phyloP scores from a whole-genome alignment of 441 rosid genomes.

The Gossypium davidsonii region DNA sequence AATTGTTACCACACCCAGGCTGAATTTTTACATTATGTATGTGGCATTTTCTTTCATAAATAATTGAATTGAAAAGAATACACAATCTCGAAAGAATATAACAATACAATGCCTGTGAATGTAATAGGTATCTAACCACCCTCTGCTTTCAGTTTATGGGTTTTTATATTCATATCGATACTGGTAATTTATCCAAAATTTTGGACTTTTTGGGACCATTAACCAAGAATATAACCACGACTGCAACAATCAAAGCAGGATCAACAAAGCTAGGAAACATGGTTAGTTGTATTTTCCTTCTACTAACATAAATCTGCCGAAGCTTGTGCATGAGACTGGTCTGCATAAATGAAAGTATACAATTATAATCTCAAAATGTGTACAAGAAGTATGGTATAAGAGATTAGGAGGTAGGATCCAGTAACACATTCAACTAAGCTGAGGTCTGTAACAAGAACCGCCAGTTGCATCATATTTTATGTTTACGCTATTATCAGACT shows the following conservation, averaged over 20 bases:
- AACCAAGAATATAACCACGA: constrained; percentile 50
- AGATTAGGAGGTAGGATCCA: too few relatives aligned
- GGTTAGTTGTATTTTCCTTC: constrained; percentile 57
- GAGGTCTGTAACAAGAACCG: too few relatives aligned
- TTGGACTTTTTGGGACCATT: background rate
- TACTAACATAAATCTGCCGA: constrained; percentile 48
- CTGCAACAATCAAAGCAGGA: constrained; percentile 43
- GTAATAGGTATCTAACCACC: background rate
- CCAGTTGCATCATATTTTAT: too few relatives aligned
- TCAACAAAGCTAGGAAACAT: constrained; percentile 53
- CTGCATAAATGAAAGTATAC: constrained; percentile 37
- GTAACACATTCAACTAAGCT: too few relatives aligned
- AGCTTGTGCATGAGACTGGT: constrained; percentile 88
- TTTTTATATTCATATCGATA: background rate
- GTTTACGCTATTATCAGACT: background rate
- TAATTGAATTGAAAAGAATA: background rate
- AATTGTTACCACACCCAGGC: background rate
- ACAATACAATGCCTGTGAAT: background rate
- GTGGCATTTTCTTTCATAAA: background rate
- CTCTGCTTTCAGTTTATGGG: background rate
- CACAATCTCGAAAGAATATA: too few relatives aligned
- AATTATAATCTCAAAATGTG: background rate
- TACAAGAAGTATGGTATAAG: background rate
- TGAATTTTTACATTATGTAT: background rate
- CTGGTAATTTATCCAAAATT: background rate